Evolutionary conservation across 352 stramenopile genomes (phyloP).

Genomic region (Pythium phragmiticola): DNA sequence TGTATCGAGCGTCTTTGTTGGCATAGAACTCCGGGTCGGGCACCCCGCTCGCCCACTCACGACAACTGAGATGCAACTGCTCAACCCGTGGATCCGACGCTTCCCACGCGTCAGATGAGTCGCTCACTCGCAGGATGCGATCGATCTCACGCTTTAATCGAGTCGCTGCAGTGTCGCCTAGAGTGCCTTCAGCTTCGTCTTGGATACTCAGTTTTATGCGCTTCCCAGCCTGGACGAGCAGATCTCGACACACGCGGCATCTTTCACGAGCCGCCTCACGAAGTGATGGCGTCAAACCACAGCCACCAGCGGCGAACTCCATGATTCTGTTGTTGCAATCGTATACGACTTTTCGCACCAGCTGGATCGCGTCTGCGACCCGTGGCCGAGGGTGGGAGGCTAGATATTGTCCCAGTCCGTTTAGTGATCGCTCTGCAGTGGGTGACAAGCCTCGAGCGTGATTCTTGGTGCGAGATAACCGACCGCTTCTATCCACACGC

Average conservation of each 20-base stretch:
- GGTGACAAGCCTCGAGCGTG: not conserved
- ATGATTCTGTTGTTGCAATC: conserved; percentile 20
- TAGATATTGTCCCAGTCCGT: not conserved
- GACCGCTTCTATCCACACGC: not conserved
- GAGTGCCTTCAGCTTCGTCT: not conserved
- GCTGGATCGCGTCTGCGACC: not conserved
- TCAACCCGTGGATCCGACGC: conserved; percentile 41
- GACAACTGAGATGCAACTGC: conserved; percentile 37
- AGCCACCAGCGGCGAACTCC: not conserved
- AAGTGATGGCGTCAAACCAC: not conserved
- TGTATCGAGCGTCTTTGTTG: conserved; percentile 27
- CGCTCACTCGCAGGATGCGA: conserved; percentile 30
- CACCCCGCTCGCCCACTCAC: conserved; percentile 45
- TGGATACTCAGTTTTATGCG: conserved; percentile 10
- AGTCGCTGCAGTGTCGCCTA: conserved; percentile 2
- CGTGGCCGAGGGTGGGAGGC: too few relatives aligned
- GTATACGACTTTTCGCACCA: conserved; percentile 1
- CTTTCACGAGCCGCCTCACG: conserved; percentile 10
- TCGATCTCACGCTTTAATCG: conserved; percentile 28
- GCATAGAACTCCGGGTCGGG: conserved; percentile 50
- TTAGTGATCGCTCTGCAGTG: not conserved
- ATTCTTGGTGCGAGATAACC: not conserved
- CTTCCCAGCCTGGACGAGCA: conserved; percentile 18
- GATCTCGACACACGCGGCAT: conserved; percentile 20
- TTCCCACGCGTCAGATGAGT: conserved; percentile 40